A percentile compares a stretch with the other conserved stretches of the same genome.
Conservation (phyloP, 805 yeast genomes). For the Blastobotrys peoriensis region DNA sequence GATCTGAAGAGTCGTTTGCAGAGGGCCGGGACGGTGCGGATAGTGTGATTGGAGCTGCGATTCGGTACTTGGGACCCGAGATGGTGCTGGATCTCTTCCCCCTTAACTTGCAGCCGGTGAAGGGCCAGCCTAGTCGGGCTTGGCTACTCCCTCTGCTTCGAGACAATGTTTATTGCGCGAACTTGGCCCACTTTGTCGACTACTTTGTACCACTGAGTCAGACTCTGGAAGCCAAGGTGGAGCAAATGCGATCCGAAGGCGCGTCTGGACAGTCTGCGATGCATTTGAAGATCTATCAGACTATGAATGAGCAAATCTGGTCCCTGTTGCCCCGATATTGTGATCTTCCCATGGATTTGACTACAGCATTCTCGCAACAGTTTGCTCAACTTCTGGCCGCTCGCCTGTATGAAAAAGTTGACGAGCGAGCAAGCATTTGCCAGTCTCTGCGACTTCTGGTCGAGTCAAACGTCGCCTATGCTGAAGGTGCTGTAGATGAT, state of each 20-base stretch:
- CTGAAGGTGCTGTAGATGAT: conserved; percentile 53
- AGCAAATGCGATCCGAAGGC: conserved; percentile 18
- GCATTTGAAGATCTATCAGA: conserved; percentile 70
- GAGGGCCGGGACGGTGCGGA: conserved; percentile 73
- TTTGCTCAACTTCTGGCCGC: conserved; percentile 77
- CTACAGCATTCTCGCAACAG: conserved; percentile 55
- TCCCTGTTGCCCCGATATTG: conserved; percentile 83
- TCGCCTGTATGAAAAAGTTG: conserved; percentile 65
- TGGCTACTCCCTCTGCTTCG: conserved; percentile 90
- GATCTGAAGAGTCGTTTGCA: conserved; percentile 67
- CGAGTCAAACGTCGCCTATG: conserved; percentile 63
- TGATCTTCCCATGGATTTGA: conserved; percentile 75
- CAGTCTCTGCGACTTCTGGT: conserved; percentile 72
- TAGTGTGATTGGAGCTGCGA: conserved; percentile 69
- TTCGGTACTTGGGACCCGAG: conserved; percentile 81
- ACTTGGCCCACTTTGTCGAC: conserved; percentile 53
- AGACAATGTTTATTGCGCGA: conserved; percentile 73
- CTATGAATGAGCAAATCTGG: conserved; percentile 90
- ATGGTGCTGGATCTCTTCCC: conserved; percentile 70
- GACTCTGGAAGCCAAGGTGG: conserved; percentile 22
- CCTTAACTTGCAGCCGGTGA: conserved; percentile 56
- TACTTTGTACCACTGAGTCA: conserved; percentile 60
- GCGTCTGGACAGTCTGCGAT: conserved; percentile 45
- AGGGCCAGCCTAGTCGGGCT: conserved; percentile 73
- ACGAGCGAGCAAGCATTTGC: conserved; percentile 75